These are phyloP conservation scores for Penicillium polonicum DNA, from an alignment of 2,329 filamentous ascomycete genomes.

Conservation along the genomic window DNA sequence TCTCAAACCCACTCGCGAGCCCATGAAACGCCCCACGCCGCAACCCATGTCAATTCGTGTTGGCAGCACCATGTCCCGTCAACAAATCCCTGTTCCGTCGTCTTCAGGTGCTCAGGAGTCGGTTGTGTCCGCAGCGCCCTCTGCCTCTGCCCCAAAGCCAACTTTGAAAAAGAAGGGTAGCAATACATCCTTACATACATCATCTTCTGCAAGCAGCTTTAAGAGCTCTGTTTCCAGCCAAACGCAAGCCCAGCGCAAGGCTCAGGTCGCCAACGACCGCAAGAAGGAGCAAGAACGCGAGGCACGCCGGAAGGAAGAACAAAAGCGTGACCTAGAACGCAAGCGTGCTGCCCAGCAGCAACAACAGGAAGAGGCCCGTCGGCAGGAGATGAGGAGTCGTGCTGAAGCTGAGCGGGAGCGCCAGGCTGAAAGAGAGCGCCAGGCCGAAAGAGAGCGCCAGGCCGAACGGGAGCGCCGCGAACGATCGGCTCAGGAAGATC, in stretches of 20 bases:
- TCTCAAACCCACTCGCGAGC: conserved; percentile 45
- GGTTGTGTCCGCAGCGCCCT: conserved; percentile 45
- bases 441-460: background rate
- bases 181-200: conserved; percentile 61
- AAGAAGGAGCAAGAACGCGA: conserved; percentile 73
- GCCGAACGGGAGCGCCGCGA: conserved; percentile 49
- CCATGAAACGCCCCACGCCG: conserved; percentile 45
- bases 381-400: conserved; percentile 60
- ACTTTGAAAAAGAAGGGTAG: conserved; percentile 64
- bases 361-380: conserved; percentile 60
- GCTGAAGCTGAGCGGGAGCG: conserved; percentile 53
- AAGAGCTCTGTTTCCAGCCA: conserved; percentile 62
- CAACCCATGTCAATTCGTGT: conserved; percentile 51
- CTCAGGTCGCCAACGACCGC: conserved; percentile 71
- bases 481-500: conserved; percentile 54
- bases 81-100: conserved; percentile 42
- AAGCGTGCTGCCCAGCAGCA: conserved; percentile 61
- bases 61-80: conserved; percentile 48
- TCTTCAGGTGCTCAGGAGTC: conserved; percentile 60
- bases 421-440: conserved; percentile 41
- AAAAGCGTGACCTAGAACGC: conserved; percentile 77
- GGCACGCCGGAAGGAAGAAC: conserved; percentile 76
- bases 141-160: conserved; percentile 50
- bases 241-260: conserved; percentile 66
- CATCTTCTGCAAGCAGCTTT: conserved; percentile 56